Evolutionary conservation across 257 asterid genomes (phyloP), one percentile per base, ranked within the genome.

Genomic region (Paulownia fortunei): DNA sequence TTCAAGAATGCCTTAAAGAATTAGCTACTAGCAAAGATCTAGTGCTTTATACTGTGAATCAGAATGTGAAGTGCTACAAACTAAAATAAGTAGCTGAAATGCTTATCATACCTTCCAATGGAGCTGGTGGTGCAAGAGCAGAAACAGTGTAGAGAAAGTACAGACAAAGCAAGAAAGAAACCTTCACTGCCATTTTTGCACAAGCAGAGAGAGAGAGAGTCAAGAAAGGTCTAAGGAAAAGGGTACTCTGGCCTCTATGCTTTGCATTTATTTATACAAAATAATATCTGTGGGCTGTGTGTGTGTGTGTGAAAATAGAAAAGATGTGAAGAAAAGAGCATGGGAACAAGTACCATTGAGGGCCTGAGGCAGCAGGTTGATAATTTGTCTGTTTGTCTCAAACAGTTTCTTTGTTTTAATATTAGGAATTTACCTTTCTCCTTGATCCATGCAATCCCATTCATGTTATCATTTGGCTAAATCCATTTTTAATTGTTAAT

Each of bases 21-120:
- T 49, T 3, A 61, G 39, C 34, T 9, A 15, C n/a, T 15, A n/a
- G 37, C 68, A 66, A 42, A 80, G 74, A 72, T 37, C 51, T 32
- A 79, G 36, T 2, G 8, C 2, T 8, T 0, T 8, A 55, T 7
- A 32, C 0, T 5, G 24, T 13, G 64, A 3, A 72, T 49, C 1
- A 69, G 34, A 58, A 30, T 27, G 32, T 56, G 12, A 26, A 58
- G 6, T 15, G 10, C 55, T 49, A 23, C n/a, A 63, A 44, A 9
- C 10, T 16, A 3, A 16, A 18, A 19, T 8, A 49, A 27, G 47
- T 36, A 52, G 61, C 30, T 23, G 0, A 61, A 55, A 49, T 34
- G 68, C 0, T 52, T 36, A n/a, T 18, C 18, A n/a, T 86, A 90
- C 98, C 98, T 90, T 93, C 94, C 26, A 86, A 82, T 76, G 91